A percentile compares a stretch with the other conserved stretches of the same genome.
Conservation (phyloP, 2,329 filamentous ascomycete species). For the Cytospora paraplurivora region DNA sequence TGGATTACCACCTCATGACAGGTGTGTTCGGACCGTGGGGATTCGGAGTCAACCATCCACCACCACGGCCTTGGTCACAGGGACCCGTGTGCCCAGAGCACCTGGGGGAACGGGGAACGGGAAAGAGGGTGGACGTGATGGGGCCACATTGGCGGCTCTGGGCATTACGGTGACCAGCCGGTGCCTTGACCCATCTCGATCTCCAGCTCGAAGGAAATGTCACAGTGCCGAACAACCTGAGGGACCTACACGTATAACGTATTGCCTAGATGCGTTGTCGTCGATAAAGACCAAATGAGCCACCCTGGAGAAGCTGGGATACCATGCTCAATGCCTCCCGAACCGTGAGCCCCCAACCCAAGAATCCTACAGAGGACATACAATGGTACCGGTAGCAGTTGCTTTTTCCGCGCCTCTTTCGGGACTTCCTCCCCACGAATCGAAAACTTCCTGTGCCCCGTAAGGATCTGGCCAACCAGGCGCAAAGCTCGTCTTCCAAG, state of each 20-base stretch:
- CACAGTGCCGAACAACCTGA: not conserved
- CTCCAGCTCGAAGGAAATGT: not conserved
- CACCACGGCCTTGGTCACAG: not conserved
- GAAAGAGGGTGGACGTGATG: constrained; percentile 5
- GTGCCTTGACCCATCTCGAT: not conserved
- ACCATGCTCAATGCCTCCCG: not conserved
- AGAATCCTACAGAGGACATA: not conserved
- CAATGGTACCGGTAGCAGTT: not conserved
- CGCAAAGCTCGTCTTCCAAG: not conserved
- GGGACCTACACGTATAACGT: not conserved
- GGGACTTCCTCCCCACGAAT: not conserved
- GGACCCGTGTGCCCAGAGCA: constrained; percentile 18
- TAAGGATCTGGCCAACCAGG: not conserved
- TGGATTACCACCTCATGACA: constrained; percentile 23
- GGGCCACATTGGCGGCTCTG: constrained; percentile 9
- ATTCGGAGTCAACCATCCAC: constrained; percentile 22
- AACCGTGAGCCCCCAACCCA: not conserved
- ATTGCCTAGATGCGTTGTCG: not conserved
- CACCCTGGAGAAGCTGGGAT: not conserved
- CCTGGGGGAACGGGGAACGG: not conserved
- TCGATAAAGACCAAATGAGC: not conserved
- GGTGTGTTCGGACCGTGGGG: constrained; percentile 1
- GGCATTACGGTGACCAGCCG: not conserved
- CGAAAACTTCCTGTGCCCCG: not conserved
- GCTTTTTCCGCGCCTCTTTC: not conserved